phyloP scores from a whole-genome alignment of 805 yeast genomes.

The Candida caryicola region DNA sequence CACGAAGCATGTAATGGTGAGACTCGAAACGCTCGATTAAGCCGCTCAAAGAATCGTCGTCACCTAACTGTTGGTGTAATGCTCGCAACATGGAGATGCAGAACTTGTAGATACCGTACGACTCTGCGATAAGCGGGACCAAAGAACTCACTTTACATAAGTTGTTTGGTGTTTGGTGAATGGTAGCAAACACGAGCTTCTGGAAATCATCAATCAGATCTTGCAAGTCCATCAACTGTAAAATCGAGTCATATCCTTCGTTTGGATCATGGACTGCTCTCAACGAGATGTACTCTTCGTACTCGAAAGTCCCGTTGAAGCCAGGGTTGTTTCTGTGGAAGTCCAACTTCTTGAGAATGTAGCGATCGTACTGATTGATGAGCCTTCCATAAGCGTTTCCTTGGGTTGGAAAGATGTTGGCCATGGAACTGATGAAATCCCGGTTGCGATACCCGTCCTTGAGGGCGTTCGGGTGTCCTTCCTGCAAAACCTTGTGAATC shows the following conservation, averaged over 20 bases:
- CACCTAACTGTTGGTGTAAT: conserved; percentile 68
- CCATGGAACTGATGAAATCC: conserved; percentile 74
- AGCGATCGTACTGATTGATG: conserved; percentile 72
- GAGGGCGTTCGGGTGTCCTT: conserved; percentile 88
- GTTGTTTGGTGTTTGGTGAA: conserved; percentile 54
- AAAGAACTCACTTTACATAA: conserved; percentile 84
- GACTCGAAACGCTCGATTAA: conserved; percentile 66
- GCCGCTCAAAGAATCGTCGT: conserved; percentile 74
- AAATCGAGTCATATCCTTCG: conserved; percentile 87
- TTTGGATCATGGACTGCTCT: conserved; percentile 89
- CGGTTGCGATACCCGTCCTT: conserved; percentile 76
- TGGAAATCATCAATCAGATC: conserved; percentile 80
- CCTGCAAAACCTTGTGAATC: conserved; percentile 91
- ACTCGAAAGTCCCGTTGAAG: conserved; percentile 93
- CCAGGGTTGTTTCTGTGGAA: conserved; percentile 85
- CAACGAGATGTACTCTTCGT: conserved; percentile 88
- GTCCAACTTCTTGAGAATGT: conserved; percentile 66
- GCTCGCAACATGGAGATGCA: conserved; percentile 89
- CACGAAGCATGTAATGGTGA: conserved; percentile 70
- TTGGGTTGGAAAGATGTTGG: conserved; percentile 47
- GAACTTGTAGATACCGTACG: conserved; percentile 90
- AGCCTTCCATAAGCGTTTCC: conserved; percentile 63
- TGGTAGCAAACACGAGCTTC: conserved; percentile 68
- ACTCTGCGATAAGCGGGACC: conserved; percentile 86
- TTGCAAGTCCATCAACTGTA: conserved; percentile 82